These are phyloP conservation scores for Pyrenophora tritici-repentis DNA, from an alignment of 2,329 filamentous ascomycete genomes.

Conservation along the genomic window DNA sequence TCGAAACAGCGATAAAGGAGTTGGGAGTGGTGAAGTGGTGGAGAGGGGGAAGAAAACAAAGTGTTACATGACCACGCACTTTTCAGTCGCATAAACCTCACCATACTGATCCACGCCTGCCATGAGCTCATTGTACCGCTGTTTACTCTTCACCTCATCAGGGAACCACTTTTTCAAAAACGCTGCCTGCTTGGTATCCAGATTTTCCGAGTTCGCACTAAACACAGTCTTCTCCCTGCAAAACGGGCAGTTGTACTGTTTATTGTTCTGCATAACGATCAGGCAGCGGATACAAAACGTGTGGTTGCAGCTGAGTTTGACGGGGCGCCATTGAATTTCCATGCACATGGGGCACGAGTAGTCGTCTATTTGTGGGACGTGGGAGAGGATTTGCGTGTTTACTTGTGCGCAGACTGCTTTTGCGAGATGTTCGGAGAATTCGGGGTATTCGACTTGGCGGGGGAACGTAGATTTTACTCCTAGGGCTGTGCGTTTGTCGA, in stretches of 20 bases:
- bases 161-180: slow-evolving; percentile 80
- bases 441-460: slow-evolving; percentile 59
- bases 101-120: slow-evolving; percentile 75
- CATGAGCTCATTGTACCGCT: slow-evolving; percentile 73
- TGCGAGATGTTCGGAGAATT: slow-evolving; percentile 69
- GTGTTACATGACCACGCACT: slow-evolving; percentile 64
- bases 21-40: not conserved
- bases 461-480: slow-evolving; percentile 69
- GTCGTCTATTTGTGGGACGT: slow-evolving; percentile 82
- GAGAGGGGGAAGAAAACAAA: not conserved
- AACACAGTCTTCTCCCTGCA: slow-evolving; percentile 75
- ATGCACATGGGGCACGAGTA: slow-evolving; percentile 83
- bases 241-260: slow-evolving; percentile 72
- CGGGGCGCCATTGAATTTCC: slow-evolving; percentile 77
- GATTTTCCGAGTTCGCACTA: slow-evolving; percentile 69
- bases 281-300: slow-evolving; percentile 85
- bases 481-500: slow-evolving; percentile 82
- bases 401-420: slow-evolving; percentile 77
- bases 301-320: slow-evolving; percentile 75
- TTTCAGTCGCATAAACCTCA: slow-evolving; percentile 61
- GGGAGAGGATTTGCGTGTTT: slow-evolving; percentile 70
- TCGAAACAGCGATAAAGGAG: no score
- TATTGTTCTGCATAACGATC: slow-evolving; percentile 75
- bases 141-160: slow-evolving; percentile 66
- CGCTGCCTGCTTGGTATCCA: slow-evolving; percentile 69